Evolutionary conservation across 2,329 filamentous ascomycete species (phyloP), one percentile per base, ranked within the genome.

Genomic region (Cladosporium halotolerans): DNA sequence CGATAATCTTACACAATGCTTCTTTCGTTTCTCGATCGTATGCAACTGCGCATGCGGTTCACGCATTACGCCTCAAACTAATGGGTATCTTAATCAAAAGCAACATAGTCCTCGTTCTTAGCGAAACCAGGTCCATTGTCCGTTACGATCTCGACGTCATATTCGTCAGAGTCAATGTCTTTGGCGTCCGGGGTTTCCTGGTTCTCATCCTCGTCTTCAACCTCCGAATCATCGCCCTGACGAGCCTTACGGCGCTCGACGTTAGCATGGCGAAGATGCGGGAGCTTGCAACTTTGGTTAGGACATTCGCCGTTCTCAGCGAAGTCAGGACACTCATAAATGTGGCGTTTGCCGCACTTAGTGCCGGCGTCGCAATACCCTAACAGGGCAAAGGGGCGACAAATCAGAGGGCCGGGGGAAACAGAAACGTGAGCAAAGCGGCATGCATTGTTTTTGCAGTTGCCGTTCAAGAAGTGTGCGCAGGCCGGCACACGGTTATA

Each of bases 191-290:
- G 40, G 16, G 32, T 65, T 51, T 68, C 52, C 31, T 63, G 55
- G 31, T 75, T 73, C 52, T 76, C 73, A 31, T 72, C 70, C 46
- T 72, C 45, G 23, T 61, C 57, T 44, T 61, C 60, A 11, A 55
- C 19, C 19, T 61, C 59, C n/a, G 58, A 61, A 28, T 62, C 57
- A 23, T 63, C 49, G 23, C 60, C 63, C 66, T 90, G 88, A 72
- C 51, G 77, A 73, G 57, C 84, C 78, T 49, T 79, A 78, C 58
- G 86, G 86, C 58, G 89, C 87, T 64, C 90, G 86, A 75, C 87
- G 92, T 54, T 88, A 90, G 90, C 90, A 72, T 88, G 84, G 73
- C 93, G 88, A 68, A 92, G 83, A 73, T 99, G 93, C 55, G 84
- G 86, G 52, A 96, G 80, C 68, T 86, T 87, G 76, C 92, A 97